Evolutionary conservation across 129 eudicot species (phyloP), one percentile per base, ranked within the genome.

Genomic region (Cynara cardunculus): DNA sequence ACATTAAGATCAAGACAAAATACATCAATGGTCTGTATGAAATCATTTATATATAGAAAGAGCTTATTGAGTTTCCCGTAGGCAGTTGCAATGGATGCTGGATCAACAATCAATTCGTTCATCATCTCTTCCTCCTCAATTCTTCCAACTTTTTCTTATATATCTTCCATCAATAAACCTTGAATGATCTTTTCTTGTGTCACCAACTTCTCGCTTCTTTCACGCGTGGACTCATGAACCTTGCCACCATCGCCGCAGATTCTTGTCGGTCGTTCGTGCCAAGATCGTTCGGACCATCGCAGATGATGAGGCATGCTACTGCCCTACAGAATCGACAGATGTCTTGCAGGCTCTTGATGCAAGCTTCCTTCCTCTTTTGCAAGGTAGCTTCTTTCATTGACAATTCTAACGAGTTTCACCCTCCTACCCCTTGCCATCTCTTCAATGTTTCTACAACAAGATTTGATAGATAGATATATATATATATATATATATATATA

Each of bases 361-460:
- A 30, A 75, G 80, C 49, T 32, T 56, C 9, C 39, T 64, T 76
- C 12, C 1, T 62, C 5, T 76, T 76, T n/a, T 61, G 65, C 4
- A 76, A 11, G 71, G 80, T 22, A 76, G 53, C 71, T 64, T 35
- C 27, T 59, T 31, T 76, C 80, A n/a, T 31, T 5, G 35, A 12
- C 13, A 76, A 76, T 76, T 12, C 71, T 30, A 59, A 69, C 71
- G 61, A 61, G 80, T 76, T 59, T 59, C 30, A 76, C 70, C 79
- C 27, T 49, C 69, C 27, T 49, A 7, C 41, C 68, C 44, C 69
- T 49, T 53, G 78, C 69, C 78, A 74, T 74, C 69, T 74, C 19
- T 74, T 13, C 21, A 31, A 11, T 11, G 9, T 7, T 24, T 73
- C 12, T n/a, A n/a, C n/a, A n/a, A n/a, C n/a, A n/a, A n/a, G n/a